phyloP scores from a whole-genome alignment of 495 filamentous ascomycete species.

The Xylaria bambusicola region DNA sequence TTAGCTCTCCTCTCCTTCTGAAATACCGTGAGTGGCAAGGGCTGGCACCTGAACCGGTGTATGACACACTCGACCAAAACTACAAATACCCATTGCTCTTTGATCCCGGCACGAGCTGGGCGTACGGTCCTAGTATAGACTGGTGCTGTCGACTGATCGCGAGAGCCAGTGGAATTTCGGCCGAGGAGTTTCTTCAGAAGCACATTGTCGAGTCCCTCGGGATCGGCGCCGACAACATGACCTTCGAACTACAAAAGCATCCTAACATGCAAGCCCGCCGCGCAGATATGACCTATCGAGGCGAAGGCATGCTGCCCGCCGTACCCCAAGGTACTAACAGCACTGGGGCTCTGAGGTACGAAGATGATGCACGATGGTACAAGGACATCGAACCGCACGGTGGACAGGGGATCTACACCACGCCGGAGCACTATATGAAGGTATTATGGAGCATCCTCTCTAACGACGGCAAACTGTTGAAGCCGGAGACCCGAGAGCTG shows the following conservation, averaged over 20 bases:
- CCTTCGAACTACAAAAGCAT: constrained; percentile 24
- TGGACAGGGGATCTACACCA: constrained; percentile 14
- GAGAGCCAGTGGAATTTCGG: constrained; percentile 30
- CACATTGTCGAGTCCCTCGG: constrained; percentile 15
- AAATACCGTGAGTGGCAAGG: constrained; percentile 33
- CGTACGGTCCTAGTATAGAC: constrained; percentile 48
- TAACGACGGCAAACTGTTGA: constrained; percentile 14
- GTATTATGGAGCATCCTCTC: constrained; percentile 16
- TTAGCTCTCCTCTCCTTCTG: constrained; percentile 33
- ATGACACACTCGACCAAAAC: constrained; percentile 23
- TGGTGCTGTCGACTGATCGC: constrained; percentile 51
- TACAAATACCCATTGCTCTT: constrained; percentile 44
- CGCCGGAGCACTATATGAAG: constrained; percentile 11
- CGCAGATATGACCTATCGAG: constrained; percentile 23
- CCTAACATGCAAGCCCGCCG: constrained; percentile 16
- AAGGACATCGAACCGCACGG: constrained; percentile 8
- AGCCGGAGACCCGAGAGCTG: constrained; percentile 1
- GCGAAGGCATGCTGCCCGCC: background rate
- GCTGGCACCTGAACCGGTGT: constrained; percentile 6
- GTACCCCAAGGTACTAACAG: constrained; percentile 6
- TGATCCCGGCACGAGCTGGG: constrained; percentile 52
- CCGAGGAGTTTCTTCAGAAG: constrained; percentile 12
- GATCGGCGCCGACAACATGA: constrained; percentile 18
- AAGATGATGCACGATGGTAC: constrained; percentile 11
- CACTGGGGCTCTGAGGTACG: background rate